A percentile compares a stretch with the other conserved stretches of the same genome.
phyloP scores from a whole-genome alignment of 192 early-diverging fungal genomes.

The Coemansia interrupta region DNA sequence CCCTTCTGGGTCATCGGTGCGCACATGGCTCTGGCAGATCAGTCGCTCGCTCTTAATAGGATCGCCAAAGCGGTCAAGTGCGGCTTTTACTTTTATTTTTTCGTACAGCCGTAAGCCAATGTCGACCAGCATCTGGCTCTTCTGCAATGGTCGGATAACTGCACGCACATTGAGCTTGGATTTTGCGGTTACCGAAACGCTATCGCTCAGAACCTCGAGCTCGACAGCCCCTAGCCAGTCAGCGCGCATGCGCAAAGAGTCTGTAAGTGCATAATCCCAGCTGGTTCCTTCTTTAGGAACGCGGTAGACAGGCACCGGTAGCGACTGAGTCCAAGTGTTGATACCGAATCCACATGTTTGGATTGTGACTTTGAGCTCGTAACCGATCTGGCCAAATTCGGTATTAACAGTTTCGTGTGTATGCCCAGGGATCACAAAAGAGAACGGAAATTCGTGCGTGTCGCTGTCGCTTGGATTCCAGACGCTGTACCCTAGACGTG shows the following conservation, averaged over 20 bases:
- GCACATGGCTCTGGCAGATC: slow-evolving; percentile 10
- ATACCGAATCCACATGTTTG: slow-evolving; percentile 41
- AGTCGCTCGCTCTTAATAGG: slow-evolving; percentile 7
- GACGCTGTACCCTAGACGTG: slow-evolving; percentile 6
- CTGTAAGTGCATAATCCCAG: slow-evolving; percentile 12
- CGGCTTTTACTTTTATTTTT: slow-evolving; percentile 16
- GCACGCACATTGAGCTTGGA: slow-evolving; percentile 19
- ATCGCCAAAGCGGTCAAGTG: slow-evolving; percentile 28
- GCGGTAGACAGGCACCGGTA: slow-evolving; percentile 32
- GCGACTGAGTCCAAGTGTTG: slow-evolving; percentile 35
- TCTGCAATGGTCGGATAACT: slow-evolving; percentile 36
- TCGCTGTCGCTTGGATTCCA: slow-evolving; percentile 13
- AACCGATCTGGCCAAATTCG: slow-evolving; percentile 24
- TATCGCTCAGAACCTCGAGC: slow-evolving; percentile 32
- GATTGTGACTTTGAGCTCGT: slow-evolving; percentile 36
- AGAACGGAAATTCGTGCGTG: slow-evolving; percentile 31
- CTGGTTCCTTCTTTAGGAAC: slow-evolving; percentile 24
- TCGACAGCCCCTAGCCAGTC: slow-evolving; percentile 44
- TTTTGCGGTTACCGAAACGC: slow-evolving; percentile 24
- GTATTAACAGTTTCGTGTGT: slow-evolving; percentile 34
- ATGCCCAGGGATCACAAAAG: slow-evolving; percentile 30
- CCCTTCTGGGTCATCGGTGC: slow-evolving; percentile 5
- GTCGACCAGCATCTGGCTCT: slow-evolving; percentile 27
- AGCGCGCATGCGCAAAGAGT: slow-evolving; percentile 27
- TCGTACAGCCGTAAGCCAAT: slow-evolving; percentile 34